Evolutionary conservation across 208 protist genomes (phyloP).

Genomic region (Lotmaria passim): DNA sequence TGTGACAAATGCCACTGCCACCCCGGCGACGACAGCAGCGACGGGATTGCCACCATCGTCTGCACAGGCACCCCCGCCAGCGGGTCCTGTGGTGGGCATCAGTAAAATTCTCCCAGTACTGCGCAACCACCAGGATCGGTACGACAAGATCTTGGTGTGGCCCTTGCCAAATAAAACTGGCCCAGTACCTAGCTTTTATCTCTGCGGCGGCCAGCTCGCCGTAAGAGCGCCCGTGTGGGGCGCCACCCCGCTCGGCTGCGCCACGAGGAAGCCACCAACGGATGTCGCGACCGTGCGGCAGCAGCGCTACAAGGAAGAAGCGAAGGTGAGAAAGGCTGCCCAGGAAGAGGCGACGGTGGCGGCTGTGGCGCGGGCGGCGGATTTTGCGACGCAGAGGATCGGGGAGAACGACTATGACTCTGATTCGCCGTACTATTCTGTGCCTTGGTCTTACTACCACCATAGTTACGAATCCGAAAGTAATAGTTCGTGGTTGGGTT

Average conservation of each 20-base stretch:
- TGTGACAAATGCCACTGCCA: background rate
- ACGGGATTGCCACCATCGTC: background rate
- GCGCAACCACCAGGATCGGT: background rate
- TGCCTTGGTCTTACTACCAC: too few species aligned
- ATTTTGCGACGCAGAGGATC: too few species aligned
- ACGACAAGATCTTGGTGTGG: background rate
- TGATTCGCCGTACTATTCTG: too few species aligned
- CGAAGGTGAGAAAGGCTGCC: background rate
- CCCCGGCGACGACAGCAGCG: conserved; percentile 4
- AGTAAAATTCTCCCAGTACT: conserved; percentile 32
- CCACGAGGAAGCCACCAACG: background rate
- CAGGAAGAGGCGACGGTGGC: background rate
- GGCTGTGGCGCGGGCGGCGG: too few species aligned
- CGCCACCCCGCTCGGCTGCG: conserved; percentile 27
- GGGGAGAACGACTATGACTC: background rate
- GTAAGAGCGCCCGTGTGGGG: conserved; percentile 16
- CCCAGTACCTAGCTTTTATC: conserved; percentile 5
- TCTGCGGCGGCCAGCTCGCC: conserved; percentile 30
- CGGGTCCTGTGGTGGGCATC: conserved; percentile 40
- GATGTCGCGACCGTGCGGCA: conserved; percentile 10
- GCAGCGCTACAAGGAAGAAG: conserved; percentile 3
- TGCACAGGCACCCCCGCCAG: background rate
- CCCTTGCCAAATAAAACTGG: background rate
- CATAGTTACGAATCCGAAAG: too few species aligned
- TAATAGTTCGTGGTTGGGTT: too few species aligned